These are phyloP conservation scores for Hyphodiscus hymeniophilus DNA, from an alignment of 495 filamentous ascomycete species.

Conservation along the genomic window DNA sequence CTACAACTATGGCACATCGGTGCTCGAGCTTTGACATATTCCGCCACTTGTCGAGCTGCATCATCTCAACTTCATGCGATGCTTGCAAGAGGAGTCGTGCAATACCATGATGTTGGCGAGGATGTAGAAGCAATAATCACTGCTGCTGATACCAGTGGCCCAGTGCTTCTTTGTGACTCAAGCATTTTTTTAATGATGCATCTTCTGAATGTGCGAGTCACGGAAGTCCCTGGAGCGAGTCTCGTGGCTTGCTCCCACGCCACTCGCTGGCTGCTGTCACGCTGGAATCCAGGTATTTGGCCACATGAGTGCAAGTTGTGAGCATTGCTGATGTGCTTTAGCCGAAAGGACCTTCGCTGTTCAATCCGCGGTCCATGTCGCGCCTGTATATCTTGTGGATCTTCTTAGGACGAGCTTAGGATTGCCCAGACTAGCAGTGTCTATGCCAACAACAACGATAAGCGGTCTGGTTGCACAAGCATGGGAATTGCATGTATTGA, in stretches of 20 bases:
- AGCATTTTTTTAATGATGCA: conserved; percentile 65
- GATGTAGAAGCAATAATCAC: conserved; percentile 60
- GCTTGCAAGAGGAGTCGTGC: conserved; percentile 51
- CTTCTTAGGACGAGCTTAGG: conserved; percentile 26
- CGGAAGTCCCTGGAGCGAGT: conserved; percentile 55
- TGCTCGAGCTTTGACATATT: conserved; percentile 59
- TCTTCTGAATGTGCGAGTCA: conserved; percentile 48
- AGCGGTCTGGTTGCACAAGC: conserved; percentile 33
- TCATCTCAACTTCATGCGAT: conserved; percentile 67
- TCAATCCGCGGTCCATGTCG: conserved; percentile 11
- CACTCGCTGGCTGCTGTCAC: conserved; percentile 69
- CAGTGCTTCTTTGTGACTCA: conserved; percentile 69
- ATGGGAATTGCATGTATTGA: conserved; percentile 24
- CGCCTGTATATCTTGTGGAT: conserved; percentile 28
- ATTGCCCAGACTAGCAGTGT: conserved; percentile 5
- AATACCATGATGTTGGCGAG: conserved; percentile 53
- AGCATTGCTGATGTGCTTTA: conserved; percentile 9
- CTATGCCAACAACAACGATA: background rate
- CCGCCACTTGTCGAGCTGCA: conserved; percentile 66
- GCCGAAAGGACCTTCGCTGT: conserved; percentile 18
- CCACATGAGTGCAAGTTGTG: background rate
- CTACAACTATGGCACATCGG: conserved; percentile 67
- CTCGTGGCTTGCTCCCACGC: conserved; percentile 58
- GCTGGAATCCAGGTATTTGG: conserved; percentile 54
- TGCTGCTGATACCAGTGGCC: conserved; percentile 72